These are phyloP conservation scores for Euphorbia pulcherrima DNA, from an alignment of 345 rosid genomes.

Conservation along the genomic window DNA sequence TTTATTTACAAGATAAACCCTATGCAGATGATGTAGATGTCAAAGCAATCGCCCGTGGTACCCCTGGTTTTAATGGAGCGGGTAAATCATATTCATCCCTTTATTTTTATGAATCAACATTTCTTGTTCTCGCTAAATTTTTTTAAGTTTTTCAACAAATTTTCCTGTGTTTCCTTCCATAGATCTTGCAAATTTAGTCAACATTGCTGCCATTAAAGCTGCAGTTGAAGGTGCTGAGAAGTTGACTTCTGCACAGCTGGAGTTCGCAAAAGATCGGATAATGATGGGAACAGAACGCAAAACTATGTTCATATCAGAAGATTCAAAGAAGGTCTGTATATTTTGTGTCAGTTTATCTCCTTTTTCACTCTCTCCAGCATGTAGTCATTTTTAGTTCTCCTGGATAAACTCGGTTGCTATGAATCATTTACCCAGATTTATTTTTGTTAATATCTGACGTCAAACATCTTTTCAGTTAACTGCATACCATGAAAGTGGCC, in stretches of 20 bases:
- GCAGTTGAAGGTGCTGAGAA: slow-evolving; percentile 95
- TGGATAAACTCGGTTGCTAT: background rate
- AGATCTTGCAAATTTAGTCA: slow-evolving; percentile 94
- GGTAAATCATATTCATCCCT: slow-evolving; percentile 39
- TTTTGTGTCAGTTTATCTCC: background rate
- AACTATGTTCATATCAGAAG: slow-evolving; percentile 94
- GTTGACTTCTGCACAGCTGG: slow-evolving; percentile 65
- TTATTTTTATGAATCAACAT: background rate
- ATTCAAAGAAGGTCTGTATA: slow-evolving; percentile 78
- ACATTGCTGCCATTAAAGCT: slow-evolving; percentile 97
- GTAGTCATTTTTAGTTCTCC: background rate
- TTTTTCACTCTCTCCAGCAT: background rate
- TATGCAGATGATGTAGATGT: slow-evolving; percentile 80
- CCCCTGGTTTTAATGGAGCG: slow-evolving; percentile 99
- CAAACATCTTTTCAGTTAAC: slow-evolving; percentile 55
- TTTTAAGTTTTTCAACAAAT: slow-evolving; percentile 5
- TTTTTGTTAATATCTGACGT: slow-evolving; percentile 15
- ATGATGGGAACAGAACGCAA: slow-evolving; percentile 96
- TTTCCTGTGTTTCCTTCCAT: slow-evolving; percentile 11
- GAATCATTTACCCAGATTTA: background rate
- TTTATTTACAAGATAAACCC: slow-evolving; percentile 91
- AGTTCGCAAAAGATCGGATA: slow-evolving; percentile 91
- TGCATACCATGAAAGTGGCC: slow-evolving; percentile 98
- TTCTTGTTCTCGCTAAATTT: background rate
- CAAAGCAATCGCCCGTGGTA: slow-evolving; percentile 93